Evolutionary conservation across 2,329 filamentous ascomycete genomes (phyloP).

Genomic region (Diplodia seriata): DNA sequence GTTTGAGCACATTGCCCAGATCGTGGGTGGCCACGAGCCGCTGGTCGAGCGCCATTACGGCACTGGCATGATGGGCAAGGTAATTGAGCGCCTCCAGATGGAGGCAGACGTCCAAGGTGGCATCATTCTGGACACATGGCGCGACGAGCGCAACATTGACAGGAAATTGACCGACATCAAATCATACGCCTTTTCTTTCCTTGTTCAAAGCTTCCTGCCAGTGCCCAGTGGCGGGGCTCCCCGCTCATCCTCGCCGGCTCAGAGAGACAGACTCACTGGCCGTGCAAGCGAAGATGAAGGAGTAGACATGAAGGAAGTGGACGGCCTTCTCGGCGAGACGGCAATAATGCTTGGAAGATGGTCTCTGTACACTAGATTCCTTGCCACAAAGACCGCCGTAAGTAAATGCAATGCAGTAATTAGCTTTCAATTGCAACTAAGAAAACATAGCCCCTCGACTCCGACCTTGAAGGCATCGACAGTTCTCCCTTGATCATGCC

Average conservation of each 20-base stretch:
- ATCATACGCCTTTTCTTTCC: slow-evolving; percentile 95
- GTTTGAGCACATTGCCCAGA: slow-evolving; percentile 97
- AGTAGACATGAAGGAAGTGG: slow-evolving; percentile 96
- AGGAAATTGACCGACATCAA: slow-evolving; percentile 92
- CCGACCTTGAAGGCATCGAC: slow-evolving; percentile 60
- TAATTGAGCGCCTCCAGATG: slow-evolving; percentile 89
- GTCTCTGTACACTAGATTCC: slow-evolving; percentile 89
- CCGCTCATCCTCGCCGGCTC: slow-evolving; percentile 77
- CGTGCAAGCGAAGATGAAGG: slow-evolving; percentile 84
- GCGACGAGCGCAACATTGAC: slow-evolving; percentile 83
- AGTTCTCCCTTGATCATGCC: slow-evolving; percentile 70
- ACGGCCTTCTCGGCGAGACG: slow-evolving; percentile 84
- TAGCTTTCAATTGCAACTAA: slow-evolving; percentile 30
- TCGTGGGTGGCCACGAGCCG: slow-evolving; percentile 88
- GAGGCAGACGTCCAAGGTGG: slow-evolving; percentile 97
- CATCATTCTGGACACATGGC: slow-evolving; percentile 94
- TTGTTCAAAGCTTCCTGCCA: slow-evolving; percentile 91
- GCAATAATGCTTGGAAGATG: slow-evolving; percentile 91
- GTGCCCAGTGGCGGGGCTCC: slow-evolving; percentile 68
- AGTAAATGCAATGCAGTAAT: slow-evolving; percentile 43
- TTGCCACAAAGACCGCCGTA: slow-evolving; percentile 85
- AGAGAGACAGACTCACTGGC: slow-evolving; percentile 48
- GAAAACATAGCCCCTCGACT: slow-evolving; percentile 39
- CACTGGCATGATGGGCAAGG: slow-evolving; percentile 87
- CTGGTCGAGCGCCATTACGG: slow-evolving; percentile 96